Evolutionary conservation across 768 basidiomycete genomes (phyloP).

Genomic region (Tulasnella calospora): DNA sequence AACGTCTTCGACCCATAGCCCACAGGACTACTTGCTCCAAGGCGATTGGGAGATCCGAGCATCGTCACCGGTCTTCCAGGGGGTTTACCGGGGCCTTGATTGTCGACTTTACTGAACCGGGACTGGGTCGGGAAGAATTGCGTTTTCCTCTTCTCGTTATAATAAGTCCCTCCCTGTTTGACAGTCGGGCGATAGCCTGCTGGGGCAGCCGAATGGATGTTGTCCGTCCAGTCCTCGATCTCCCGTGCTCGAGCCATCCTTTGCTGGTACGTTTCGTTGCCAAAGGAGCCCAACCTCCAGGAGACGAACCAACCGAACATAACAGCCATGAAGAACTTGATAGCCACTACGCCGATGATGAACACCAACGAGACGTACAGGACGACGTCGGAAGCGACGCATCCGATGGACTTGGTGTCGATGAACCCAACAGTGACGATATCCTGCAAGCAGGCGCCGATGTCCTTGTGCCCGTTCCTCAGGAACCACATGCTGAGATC

Average conservation of each 20-base stretch:
- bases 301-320: constrained; percentile 97
- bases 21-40: constrained; percentile 35
- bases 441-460: constrained; percentile 83
- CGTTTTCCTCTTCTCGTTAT: constrained; percentile 35
- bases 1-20: constrained; percentile 34
- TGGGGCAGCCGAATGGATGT: constrained; percentile 92
- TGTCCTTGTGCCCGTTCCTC: constrained; percentile 59
- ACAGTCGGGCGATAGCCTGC: constrained; percentile 87
- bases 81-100: constrained; percentile 32
- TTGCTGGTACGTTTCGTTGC: constrained; percentile 85
- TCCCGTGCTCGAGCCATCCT: constrained; percentile 82
- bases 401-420: constrained; percentile 90
- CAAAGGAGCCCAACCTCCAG: constrained; percentile 92
- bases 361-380: constrained; percentile 93
- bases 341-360: constrained; percentile 93
- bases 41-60: constrained; percentile 23
- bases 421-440: constrained; percentile 86
- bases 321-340: constrained; percentile 95
- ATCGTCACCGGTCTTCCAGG: constrained; percentile 24
- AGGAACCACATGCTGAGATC: constrained; percentile 85
- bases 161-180: constrained; percentile 46
- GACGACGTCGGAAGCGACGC: constrained; percentile 90
- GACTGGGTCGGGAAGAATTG: constrained; percentile 46
- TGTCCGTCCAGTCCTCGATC: constrained; percentile 94
- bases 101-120: constrained; percentile 63